Evolutionary conservation across 1,139 yeast species (phyloP).

Genomic region (Saccharomycopsis hybrid): DNA sequence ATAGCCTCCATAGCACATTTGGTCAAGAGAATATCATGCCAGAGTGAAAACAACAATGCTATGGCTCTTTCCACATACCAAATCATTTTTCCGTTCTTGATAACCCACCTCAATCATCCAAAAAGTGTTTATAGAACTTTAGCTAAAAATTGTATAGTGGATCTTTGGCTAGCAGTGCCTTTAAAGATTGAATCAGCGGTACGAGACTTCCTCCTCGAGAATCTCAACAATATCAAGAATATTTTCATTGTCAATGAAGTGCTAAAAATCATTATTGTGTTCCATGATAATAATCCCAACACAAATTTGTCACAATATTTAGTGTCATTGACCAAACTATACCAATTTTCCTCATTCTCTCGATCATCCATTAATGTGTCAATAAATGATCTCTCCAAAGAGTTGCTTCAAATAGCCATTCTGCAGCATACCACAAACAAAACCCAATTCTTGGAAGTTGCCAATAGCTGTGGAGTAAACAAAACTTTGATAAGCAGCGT

Average conservation of each 20-base stretch:
- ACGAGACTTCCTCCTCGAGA: slow-evolving; percentile 14
- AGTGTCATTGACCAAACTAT: slow-evolving; percentile 13
- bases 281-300: slow-evolving; percentile 3
- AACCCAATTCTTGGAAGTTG: background rate
- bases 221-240: slow-evolving; percentile 7
- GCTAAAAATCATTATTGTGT: slow-evolving; percentile 4
- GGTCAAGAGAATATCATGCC: slow-evolving; percentile 14
- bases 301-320: slow-evolving; percentile 10
- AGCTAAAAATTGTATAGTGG: slow-evolving; percentile 9
- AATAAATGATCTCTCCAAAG: background rate
- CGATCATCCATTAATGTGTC: slow-evolving; percentile 3
- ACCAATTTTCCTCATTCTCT: slow-evolving; percentile 15
- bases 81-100: slow-evolving; percentile 8
- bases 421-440: background rate
- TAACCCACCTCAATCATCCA: slow-evolving; percentile 4
- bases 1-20: slow-evolving; percentile 13
- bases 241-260: slow-evolving; percentile 9
- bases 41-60: slow-evolving; percentile 9
- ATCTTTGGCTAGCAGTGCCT: slow-evolving; percentile 19
- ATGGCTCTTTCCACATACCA: slow-evolving; percentile 9
- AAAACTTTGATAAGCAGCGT: no score
- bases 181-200: slow-evolving; percentile 11
- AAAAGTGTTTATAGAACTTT: background rate
- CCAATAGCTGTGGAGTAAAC: slow-evolving; percentile 1
- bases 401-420: slow-evolving; percentile 3